Evolutionary conservation across 805 yeast genomes (phyloP), one percentile per base, ranked within the genome.

Genomic region (Myxozyma vanderwaltii): DNA sequence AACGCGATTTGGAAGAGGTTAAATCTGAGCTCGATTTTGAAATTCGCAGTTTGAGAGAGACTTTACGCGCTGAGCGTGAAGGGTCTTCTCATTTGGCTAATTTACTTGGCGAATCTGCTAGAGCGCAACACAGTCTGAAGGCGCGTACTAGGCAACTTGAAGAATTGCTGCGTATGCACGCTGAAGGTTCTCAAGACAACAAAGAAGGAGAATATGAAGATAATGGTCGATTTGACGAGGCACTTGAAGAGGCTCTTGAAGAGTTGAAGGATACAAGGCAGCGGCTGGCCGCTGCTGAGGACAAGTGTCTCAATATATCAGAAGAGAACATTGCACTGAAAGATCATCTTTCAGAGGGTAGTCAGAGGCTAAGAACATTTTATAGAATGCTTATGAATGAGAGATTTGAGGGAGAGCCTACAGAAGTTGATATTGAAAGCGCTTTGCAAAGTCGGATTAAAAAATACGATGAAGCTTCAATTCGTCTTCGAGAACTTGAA

Each of bases 1-100:
- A 73, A 41, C 66, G 55, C 26, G 67, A 66, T 46, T 23, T 58
- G 26, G 64, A 58, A 29, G 51, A 33, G 10, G 41, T 58, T 26
- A 61, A 58, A 27, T 23, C 41, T 1, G 50, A 35, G 26, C 55
- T 58, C n/a, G 63, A 61, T 41, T 36, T 35, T n/a, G 64, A 58
- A 39, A 61, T 61, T 26, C 53, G 56, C 2, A 31, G 31, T 38
- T 49, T 61, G 33, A 58, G 64, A 10, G 64, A 56, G 47, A 38
- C 50, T 23, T 29, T 56, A 23, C 43, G 59, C 5, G 36, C 27
- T 13, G 56, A 54, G 35, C 52, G 59, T 3, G 64, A 61, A 8
- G 49, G 43, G n/a, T 41, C 47, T 12, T 40, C 43, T 21, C 39
- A 36, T 4, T 19, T 51, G 12, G 49, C 55, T 10, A 51, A 21